phyloP scores from a whole-genome alignment of 805 yeast genomes.

The Komagataella populi region DNA sequence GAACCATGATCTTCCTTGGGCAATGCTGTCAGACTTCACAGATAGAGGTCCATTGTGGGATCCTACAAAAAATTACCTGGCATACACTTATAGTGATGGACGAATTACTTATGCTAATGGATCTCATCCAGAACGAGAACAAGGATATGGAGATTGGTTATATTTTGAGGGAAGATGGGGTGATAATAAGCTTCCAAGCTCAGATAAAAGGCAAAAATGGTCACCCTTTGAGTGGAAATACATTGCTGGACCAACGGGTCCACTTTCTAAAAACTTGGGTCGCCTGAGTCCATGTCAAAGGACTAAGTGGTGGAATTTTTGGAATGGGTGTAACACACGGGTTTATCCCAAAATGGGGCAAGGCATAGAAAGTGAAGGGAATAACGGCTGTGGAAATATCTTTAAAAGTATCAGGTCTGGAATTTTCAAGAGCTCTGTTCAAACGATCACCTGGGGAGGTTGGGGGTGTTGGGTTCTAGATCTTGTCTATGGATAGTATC shows the following conservation, averaged over 20 bases:
- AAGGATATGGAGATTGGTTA: slow-evolving; percentile 62
- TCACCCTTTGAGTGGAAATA: slow-evolving; percentile 83
- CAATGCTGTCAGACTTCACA: slow-evolving; percentile 82
- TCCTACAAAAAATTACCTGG: slow-evolving; percentile 69
- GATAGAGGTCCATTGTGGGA: slow-evolving; percentile 96
- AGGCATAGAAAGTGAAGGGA: slow-evolving; percentile 82
- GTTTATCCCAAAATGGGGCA: slow-evolving; percentile 65
- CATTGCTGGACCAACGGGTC: slow-evolving; percentile 91
- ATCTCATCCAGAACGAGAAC: slow-evolving; percentile 38
- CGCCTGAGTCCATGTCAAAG: slow-evolving; percentile 70
- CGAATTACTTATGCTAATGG: slow-evolving; percentile 31
- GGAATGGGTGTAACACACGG: slow-evolving; percentile 73
- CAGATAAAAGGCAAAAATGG: slow-evolving; percentile 74
- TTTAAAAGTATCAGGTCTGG: slow-evolving; percentile 30
- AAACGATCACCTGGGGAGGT: slow-evolving; percentile 28
- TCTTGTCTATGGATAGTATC: slow-evolving; percentile 20
- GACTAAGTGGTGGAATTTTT: slow-evolving; percentile 85
- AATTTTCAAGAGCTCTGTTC: slow-evolving; percentile 23
- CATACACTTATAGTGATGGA: slow-evolving; percentile 64
- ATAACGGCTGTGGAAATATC: slow-evolving; percentile 59
- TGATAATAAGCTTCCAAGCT: slow-evolving; percentile 48
- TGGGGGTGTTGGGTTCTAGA: slow-evolving; percentile 29
- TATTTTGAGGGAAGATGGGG: slow-evolving; percentile 83
- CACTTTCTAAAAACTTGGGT: slow-evolving; percentile 61
- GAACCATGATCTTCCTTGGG: slow-evolving; percentile 89